Conservation (phyloP, 371 early-diverging fungal genomes). For the Rhizoclosmatium hyalinum region DNA sequence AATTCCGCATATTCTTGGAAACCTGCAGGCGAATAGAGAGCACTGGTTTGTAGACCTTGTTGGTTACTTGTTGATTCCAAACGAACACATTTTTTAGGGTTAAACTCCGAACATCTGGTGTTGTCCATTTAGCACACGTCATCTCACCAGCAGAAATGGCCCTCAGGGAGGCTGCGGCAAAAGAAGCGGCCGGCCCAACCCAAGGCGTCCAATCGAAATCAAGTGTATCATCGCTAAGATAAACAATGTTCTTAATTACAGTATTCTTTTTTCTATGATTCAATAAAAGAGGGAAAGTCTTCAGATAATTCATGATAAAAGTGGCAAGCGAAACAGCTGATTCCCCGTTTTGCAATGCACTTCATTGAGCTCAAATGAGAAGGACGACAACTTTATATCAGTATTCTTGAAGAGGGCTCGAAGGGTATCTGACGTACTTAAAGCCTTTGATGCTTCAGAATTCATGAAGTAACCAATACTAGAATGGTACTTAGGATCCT, state of each 20-base stretch:
- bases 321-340: conserved; percentile 3
- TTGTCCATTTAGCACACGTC: conserved; percentile 9
- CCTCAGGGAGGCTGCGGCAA: conserved; percentile 1
- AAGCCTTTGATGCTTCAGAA: background rate
- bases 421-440: background rate
- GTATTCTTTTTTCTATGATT: background rate
- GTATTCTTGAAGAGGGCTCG: background rate
- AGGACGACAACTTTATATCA: background rate
- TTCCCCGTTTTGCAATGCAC: conserved; percentile 18
- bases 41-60: conserved; percentile 42
- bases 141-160: conserved; percentile 6
- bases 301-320: background rate
- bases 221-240: conserved; percentile 11
- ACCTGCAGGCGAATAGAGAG: conserved; percentile 45
- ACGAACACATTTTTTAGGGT: background rate
- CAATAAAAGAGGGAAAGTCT: background rate
- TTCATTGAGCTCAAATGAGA: conserved; percentile 1
- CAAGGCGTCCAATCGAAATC: background rate
- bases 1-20: conserved; percentile 42
- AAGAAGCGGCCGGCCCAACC: background rate
- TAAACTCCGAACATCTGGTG: conserved; percentile 12
- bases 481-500: conserved; percentile 34
- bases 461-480: conserved; percentile 27
- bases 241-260: background rate
- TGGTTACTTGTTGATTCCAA: background rate